Percentiles rank a stretch among this genome's conserved stretches.
Conservation (phyloP, 805 yeast genomes). For the Candida hungchunana region DNA sequence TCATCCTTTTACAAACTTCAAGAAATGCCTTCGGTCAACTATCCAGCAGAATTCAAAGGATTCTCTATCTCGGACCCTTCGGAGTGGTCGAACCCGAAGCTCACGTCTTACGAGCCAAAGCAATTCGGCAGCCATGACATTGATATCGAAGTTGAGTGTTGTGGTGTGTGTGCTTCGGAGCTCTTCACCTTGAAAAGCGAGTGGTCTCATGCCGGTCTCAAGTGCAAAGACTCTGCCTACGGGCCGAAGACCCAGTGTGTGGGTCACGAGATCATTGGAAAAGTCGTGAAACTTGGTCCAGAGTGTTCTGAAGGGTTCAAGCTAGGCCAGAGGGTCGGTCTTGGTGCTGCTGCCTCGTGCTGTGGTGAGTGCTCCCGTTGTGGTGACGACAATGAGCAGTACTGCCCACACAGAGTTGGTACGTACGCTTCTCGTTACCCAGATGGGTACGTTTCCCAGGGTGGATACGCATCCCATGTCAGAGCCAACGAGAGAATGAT, state of each 20-base stretch:
- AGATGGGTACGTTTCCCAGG: conserved; percentile 49
- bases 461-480: conserved; percentile 67
- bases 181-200: conserved; percentile 46
- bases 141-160: conserved; percentile 53
- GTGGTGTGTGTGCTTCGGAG: conserved; percentile 70
- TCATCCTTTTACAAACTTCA: too few species aligned
- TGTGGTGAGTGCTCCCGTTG: conserved; percentile 65
- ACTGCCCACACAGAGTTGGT: conserved; percentile 44
- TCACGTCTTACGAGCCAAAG: conserved; percentile 47
- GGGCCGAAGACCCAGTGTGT: conserved; percentile 43
- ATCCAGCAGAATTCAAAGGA: conserved; percentile 60
- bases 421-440: conserved; percentile 50
- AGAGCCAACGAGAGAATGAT: conserved; percentile 61
- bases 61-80: conserved; percentile 47
- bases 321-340: conserved; percentile 75
- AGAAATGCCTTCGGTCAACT: too few species aligned
- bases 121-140: conserved; percentile 41
- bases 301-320: conserved; percentile 42
- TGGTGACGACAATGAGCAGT: conserved; percentile 47
- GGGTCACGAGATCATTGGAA: conserved; percentile 70
- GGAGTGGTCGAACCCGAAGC: conserved; percentile 54
- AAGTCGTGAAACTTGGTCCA: conserved; percentile 55
- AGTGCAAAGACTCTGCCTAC: conserved; percentile 22
- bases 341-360: conserved; percentile 65
- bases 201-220: conserved; percentile 37